These are phyloP conservation scores for Fusarium beomiforme DNA, from an alignment of 2,329 filamentous ascomycete genomes.

Conservation along the genomic window DNA sequence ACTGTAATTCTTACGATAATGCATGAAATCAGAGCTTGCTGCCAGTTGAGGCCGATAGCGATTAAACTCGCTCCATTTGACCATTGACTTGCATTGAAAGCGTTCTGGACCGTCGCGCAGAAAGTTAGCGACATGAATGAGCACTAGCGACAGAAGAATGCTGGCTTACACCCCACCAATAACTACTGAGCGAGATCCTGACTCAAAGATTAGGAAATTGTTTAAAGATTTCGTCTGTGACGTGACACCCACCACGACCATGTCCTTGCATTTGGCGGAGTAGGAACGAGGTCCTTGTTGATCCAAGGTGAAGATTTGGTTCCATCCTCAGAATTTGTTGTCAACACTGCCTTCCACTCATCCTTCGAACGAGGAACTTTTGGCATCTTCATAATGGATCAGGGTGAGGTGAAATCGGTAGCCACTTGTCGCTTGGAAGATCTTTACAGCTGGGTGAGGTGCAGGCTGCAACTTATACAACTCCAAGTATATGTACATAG, in stretches of 20 bases:
- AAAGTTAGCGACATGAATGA: not conserved
- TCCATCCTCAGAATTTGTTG: not conserved
- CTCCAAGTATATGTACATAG: not conserved
- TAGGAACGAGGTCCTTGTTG: not conserved
- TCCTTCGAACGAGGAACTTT: not conserved
- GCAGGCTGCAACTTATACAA: not conserved
- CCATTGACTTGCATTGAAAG: not conserved
- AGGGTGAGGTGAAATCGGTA: not conserved
- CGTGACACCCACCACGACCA: not conserved
- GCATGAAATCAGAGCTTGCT: not conserved
- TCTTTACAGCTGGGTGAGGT: not conserved
- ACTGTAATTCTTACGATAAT: not conserved
- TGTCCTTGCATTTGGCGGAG: not conserved
- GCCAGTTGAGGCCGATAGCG: not conserved
- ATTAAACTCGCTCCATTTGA: not conserved
- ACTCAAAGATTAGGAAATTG: not conserved
- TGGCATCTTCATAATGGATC: not conserved
- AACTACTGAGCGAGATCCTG: not conserved
- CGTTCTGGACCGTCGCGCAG: not conserved
- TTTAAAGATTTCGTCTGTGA: not conserved
- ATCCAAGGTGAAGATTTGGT: not conserved
- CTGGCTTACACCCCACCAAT: not conserved
- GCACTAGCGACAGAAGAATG: not conserved
- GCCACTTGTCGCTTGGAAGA: not conserved
- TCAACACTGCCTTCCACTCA: not conserved